Percentiles rank a stretch among this genome's conserved stretches.
Evolutionary conservation across 1,284 basidiomycete species (phyloP).

Genomic region (Rhodotorula sp.): DNA sequence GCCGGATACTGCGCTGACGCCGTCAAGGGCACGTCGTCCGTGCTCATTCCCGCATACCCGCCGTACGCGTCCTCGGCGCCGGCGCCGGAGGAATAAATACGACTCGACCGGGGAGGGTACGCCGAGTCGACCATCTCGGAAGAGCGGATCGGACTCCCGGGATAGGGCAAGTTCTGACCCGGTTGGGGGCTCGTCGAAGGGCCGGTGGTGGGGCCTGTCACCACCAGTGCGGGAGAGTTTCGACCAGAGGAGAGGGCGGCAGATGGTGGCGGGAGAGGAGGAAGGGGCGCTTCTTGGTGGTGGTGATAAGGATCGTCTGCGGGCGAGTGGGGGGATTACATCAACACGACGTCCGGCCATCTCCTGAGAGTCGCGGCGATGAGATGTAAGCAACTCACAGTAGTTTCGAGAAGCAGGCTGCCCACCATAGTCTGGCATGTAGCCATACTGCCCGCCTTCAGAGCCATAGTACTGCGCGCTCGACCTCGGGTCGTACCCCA

Average conservation of each 20-base stretch:
- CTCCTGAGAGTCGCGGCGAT: no score
- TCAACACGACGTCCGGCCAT: no score
- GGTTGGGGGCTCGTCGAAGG: not conserved
- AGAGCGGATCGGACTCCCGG: not conserved
- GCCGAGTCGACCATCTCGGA: not conserved
- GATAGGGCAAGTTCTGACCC: not conserved
- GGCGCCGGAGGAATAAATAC: not conserved
- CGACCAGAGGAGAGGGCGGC: conserved; percentile 33
- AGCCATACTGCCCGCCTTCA: not conserved
- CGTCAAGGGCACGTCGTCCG: conserved; percentile 2
- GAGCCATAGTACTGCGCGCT: conserved; percentile 18
- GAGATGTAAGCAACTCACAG: not conserved
- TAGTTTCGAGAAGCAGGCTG: conserved; percentile 5
- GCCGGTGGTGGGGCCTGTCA: not conserved
- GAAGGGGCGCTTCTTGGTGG: not conserved
- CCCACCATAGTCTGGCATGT: not conserved
- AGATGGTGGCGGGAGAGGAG: conserved; percentile 6
- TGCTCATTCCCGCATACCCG: not conserved
- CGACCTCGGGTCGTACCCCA: conserved; percentile 6
- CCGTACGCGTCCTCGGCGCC: not conserved
- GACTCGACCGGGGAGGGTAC: not conserved
- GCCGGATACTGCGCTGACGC: not conserved
- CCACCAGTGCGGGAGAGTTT: conserved; percentile 22
- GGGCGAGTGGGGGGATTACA: not conserved
- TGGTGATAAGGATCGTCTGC: conserved; percentile 17